Base-by-base conservation (phyloP, 1,284 basidiomycete species). In the Golubevia sp. region DNA sequence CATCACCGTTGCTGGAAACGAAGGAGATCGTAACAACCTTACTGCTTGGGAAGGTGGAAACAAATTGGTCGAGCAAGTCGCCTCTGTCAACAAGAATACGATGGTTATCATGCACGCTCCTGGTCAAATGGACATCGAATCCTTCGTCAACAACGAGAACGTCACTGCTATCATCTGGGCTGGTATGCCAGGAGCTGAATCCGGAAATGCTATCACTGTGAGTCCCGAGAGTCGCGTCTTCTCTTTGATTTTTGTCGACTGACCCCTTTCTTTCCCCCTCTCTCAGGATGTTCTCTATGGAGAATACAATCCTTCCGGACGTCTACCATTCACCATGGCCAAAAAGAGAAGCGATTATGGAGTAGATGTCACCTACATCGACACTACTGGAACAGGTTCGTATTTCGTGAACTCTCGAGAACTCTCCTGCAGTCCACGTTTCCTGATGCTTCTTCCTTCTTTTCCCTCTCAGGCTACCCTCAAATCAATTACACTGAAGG, bases 41-140 rank as follows among this genome's bases (percentile, higher is more conserved):
- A 91, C 91, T 0, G 88, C 91, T 0, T 93, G 91, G 92, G 86
- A 90, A 65, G 88, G 88, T 58, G 92, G 92, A 5, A 91, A 93
- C 52, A 56, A 76, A 66, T 64, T 78, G 6, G 67, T 80, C 58
- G 56, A 63, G 24, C 59, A 61, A 18, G 77, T 80, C 18, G 68
- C 76, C 0, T 51, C 59, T 1, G 59, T 67, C 50, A 75, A 74
- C 67, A 72, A 71, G 66, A 76, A 78, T 64, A 74, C 75, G 23
- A 66, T 79, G 7, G 77, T 79, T 26, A 66, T 79, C 13, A 63
- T 79, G 18, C 73, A 77, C 63, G 59, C 73, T 20, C 62, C 64
- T 7, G 75, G 70, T 51, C 59, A 64, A n/a, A 67, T 76, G 23
- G 58, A 71, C 49, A 67, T 75, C 63, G 76, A 78, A 59, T 65